A percentile compares a stretch with the other conserved stretches of the same genome.
Conservation (phyloP, 768 basidiomycete species). For the Panus rudis region DNA sequence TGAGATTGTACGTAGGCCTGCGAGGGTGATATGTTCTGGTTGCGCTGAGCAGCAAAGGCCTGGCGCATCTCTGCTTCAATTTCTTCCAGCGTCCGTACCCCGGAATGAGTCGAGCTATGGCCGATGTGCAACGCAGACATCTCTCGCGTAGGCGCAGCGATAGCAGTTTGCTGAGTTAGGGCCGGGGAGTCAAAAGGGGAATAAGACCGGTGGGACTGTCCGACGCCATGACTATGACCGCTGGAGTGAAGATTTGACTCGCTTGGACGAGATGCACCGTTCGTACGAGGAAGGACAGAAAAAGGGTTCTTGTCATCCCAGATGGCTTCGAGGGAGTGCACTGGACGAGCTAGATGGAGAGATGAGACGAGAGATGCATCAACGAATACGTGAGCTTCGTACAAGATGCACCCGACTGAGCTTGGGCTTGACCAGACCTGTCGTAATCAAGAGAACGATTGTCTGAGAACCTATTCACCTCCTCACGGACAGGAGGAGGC, state of each 20-base stretch:
- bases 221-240: no score
- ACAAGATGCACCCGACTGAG: conserved; percentile 18
- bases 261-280: conserved; percentile 29
- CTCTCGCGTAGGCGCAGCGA: conserved; percentile 21
- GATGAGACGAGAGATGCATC: conserved; percentile 20
- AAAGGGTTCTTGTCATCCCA: conserved; percentile 81
- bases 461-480: no score
- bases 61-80: conserved; percentile 82
- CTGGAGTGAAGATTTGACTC: conserved; percentile 17
- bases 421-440: no score
- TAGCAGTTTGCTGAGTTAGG: conserved; percentile 17
- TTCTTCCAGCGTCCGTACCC: conserved; percentile 64
- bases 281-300: conserved; percentile 53
- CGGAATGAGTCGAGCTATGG: conserved; percentile 11
- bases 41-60: conserved; percentile 31
- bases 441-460: no score
- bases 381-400: conserved; percentile 19
- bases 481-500: no score
- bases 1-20: conserved; percentile 22
- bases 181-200: conserved; percentile 10
- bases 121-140: conserved; percentile 15
- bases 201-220: conserved; percentile 6
- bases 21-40: conserved; percentile 10
- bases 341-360: conserved; percentile 31
- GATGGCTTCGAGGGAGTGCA: conserved; percentile 59